Base-by-base conservation (phyloP, 345 rosid species). In the Sonneratia caseolaris region DNA sequence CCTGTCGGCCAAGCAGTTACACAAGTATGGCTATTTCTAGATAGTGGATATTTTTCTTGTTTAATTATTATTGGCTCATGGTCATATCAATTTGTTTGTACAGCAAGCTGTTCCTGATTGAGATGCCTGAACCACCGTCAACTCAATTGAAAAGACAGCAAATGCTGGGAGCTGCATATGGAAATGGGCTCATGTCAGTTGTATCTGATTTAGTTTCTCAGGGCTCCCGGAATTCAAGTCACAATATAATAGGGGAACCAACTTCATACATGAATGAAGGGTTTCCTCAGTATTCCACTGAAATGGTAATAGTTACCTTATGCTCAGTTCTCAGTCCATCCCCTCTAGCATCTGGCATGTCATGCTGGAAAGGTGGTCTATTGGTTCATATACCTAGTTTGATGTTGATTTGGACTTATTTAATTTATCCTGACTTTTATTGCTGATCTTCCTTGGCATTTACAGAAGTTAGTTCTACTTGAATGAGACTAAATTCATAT, bases 121-220 rank as follows among this genome's bases (percentile, higher is more conserved):
- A 68, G 35, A 22, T 24, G 37, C 53, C 9, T 45, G 37, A 22
- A 45, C 47, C 37, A 37, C 19, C 18, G 0, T 16, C 35, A 36
- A 68, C 43, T 42, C 51, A 68, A 47, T 37, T 24, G 49, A 42
- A 5, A 68, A 68, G 36, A 38, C 53, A 42, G 35, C 70, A 38
- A 47, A 68, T 38, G 32, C 27, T n/a, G n/a, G 48, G 70, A 37
- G 35, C 53, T 18, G 51, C 70, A 14, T 40, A 18, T 68, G 48
- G 51, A 68, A 19, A 19, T 40, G 51, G 27, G 40, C 24, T 2
- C 3, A 11, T 8, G 42, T 14, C 2, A 15, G 7, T n/a, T 68
- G 19, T 21, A 68, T 43, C 70, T 40, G 70, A 68, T 68, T 21
- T 22, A 37, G 51, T 21, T 68, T 68, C 70, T 35, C 48, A 21